Conservation (phyloP, 257 asterid genomes). For the Forsythia suspensa region DNA sequence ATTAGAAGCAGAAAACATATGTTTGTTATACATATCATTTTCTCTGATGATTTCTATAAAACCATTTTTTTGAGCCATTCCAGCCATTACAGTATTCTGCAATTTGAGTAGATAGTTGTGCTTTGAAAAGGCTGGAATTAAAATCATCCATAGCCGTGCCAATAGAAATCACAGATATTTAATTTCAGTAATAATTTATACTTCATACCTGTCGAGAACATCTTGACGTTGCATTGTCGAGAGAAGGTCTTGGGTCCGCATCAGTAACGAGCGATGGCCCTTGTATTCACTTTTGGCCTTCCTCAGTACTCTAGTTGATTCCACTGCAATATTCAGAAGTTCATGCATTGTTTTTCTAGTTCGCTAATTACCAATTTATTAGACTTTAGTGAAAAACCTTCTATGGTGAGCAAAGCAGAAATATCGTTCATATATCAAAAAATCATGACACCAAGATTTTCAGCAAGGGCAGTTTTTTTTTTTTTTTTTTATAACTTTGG, state of each 20-base stretch:
- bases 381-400: not conserved
- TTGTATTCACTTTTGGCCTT: slow-evolving; percentile 92
- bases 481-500: too few relatives aligned
- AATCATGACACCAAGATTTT: not conserved
- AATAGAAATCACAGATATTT: not conserved
- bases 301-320: slow-evolving; percentile 70
- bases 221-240: slow-evolving; percentile 93
- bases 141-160: slow-evolving; percentile 9
- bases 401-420: not conserved
- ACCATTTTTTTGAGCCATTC: too few relatives aligned
- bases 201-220: slow-evolving; percentile 69
- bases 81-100: too few relatives aligned
- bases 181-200: not conserved
- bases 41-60: too few relatives aligned
- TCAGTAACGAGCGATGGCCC: slow-evolving; percentile 82
- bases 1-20: too few relatives aligned
- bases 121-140: not conserved
- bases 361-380: not conserved
- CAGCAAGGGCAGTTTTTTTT: too few relatives aligned
- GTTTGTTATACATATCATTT: too few relatives aligned
- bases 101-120: too few relatives aligned
- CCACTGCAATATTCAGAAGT: slow-evolving; percentile 58
- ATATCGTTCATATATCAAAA: not conserved
- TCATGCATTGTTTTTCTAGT: not conserved
- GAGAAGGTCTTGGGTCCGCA: slow-evolving; percentile 80